These are phyloP conservation scores for Melanomma pulvis-pyrius DNA, from an alignment of 495 filamentous ascomycete species.

Conservation along the genomic window DNA sequence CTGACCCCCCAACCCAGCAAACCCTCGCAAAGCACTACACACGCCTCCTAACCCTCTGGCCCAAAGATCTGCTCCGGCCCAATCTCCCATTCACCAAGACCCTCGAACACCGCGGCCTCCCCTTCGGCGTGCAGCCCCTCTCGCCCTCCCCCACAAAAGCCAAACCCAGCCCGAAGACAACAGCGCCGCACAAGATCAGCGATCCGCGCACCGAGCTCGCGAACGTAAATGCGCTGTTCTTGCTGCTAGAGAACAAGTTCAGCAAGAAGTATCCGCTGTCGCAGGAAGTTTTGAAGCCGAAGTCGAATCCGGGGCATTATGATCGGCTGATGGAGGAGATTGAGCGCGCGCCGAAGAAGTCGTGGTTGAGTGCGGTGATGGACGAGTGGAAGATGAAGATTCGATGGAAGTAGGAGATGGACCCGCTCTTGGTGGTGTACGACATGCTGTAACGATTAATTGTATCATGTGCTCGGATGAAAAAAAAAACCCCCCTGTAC, in stretches of 20 bases:
- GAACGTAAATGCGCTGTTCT: constrained; percentile 73
- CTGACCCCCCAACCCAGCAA: neutral
- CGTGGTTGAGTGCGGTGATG: constrained; percentile 36
- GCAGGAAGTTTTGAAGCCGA: constrained; percentile 64
- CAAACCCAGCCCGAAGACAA: constrained; percentile 20
- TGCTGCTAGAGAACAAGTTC: constrained; percentile 75
- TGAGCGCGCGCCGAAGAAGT: constrained; percentile 42
- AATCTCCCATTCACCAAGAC: constrained; percentile 72
- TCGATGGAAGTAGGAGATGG: constrained; percentile 22
- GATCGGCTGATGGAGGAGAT: constrained; percentile 64
- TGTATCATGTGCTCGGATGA: neutral
- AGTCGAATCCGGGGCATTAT: constrained; percentile 77
- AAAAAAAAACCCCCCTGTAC: too few relatives aligned
- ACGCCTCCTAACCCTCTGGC: constrained; percentile 76
- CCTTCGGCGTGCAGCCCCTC: constrained; percentile 8
- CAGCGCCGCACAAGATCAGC: constrained; percentile 18
- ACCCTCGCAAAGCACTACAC: constrained; percentile 57
- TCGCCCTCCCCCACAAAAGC: neutral
- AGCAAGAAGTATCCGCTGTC: constrained; percentile 69
- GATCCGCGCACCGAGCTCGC: constrained; percentile 50
- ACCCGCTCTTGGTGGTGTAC: neutral
- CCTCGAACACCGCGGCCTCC: constrained; percentile 61
- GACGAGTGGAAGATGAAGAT: constrained; percentile 43
- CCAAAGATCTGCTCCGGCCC: constrained; percentile 75
- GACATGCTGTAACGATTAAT: neutral